phyloP scores from a whole-genome alignment of 305 asterid genomes.

The Striga hermonthica region DNA sequence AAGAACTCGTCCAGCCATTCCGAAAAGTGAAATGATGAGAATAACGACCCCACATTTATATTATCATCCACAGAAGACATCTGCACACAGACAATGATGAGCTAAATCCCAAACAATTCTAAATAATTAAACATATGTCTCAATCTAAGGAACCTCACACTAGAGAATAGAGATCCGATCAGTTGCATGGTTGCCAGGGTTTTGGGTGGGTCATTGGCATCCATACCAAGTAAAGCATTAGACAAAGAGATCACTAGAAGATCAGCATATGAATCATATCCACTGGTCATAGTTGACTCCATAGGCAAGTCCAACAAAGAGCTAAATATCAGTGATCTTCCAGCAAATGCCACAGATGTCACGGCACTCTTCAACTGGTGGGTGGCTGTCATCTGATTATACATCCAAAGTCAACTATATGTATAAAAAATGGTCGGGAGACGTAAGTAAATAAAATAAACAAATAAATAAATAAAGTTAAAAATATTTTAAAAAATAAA shows the following conservation, averaged over 20 bases:
- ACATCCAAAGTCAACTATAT: conserved; percentile 31
- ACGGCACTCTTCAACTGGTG: conserved; percentile 99
- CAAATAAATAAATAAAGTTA: too few species aligned
- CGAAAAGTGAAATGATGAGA: conserved; percentile 70
- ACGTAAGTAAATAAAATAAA: too few species aligned
- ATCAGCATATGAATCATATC: conserved; percentile 65
- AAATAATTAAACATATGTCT: conserved; percentile 23
- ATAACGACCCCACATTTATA: conserved; percentile 48
- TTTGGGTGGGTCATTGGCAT: conserved; percentile 99
- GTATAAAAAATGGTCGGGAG: conserved; percentile 19
- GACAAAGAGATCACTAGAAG: conserved; percentile 82
- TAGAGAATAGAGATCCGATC: conserved; percentile 91
- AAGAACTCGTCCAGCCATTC: conserved; percentile 99
- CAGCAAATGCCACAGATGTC: conserved; percentile 87
- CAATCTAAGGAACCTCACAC: conserved; percentile 50
- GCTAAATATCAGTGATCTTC: conserved; percentile 73
- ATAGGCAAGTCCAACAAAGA: conserved; percentile 46
- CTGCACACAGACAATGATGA: conserved; percentile 53
- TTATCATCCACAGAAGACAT: conserved; percentile 81
- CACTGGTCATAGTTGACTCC: conserved; percentile 44
- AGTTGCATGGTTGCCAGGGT: conserved; percentile 98
- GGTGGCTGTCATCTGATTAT: conserved; percentile 90
- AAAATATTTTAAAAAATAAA: too few species aligned
- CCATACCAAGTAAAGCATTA: conserved; percentile 94
- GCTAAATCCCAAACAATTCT: conserved; percentile 29